phyloP scores from a whole-genome alignment of 2,329 filamentous ascomycete species.

The Phyllosticta ampelicida region DNA sequence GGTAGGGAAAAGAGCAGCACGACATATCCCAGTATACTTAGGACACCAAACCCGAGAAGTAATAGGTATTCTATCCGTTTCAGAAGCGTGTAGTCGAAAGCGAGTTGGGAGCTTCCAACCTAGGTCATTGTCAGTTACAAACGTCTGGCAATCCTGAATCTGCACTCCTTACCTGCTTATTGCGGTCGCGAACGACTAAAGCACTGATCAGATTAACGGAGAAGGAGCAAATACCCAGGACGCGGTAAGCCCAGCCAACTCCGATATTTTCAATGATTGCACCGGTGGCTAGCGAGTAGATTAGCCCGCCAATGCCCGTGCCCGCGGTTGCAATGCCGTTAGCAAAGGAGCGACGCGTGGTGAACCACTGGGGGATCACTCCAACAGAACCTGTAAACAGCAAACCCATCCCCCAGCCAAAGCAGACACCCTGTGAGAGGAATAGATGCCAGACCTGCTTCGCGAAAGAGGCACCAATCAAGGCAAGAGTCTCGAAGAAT shows the following conservation, averaged over 20 bases:
- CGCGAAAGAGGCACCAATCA: constrained; percentile 62
- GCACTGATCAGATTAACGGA: constrained; percentile 54
- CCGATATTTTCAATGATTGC: constrained; percentile 56
- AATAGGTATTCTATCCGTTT: constrained; percentile 51
- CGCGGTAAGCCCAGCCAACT: constrained; percentile 55
- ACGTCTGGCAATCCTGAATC: not conserved
- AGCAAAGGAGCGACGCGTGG: constrained; percentile 54
- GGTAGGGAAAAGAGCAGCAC: constrained; percentile 68
- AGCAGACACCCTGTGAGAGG: constrained; percentile 62
- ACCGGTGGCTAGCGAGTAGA: constrained; percentile 57
- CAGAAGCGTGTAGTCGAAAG: constrained; percentile 56
- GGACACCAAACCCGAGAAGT: constrained; percentile 56
- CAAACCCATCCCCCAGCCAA: constrained; percentile 68
- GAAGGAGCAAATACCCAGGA: constrained; percentile 50
- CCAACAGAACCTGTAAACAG: constrained; percentile 59
- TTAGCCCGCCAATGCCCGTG: constrained; percentile 63
- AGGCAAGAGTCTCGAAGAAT: constrained; percentile 50
- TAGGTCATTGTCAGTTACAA: not conserved
- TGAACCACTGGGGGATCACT: constrained; percentile 66
- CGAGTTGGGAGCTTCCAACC: constrained; percentile 35
- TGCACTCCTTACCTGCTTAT: constrained; percentile 39
- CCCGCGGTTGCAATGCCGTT: constrained; percentile 60
- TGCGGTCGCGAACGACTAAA: constrained; percentile 59
- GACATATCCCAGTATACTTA: constrained; percentile 63
- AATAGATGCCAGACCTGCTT: constrained; percentile 65